phyloP scores from a whole-genome alignment of 805 yeast species.

The Komagataella pastoris region DNA sequence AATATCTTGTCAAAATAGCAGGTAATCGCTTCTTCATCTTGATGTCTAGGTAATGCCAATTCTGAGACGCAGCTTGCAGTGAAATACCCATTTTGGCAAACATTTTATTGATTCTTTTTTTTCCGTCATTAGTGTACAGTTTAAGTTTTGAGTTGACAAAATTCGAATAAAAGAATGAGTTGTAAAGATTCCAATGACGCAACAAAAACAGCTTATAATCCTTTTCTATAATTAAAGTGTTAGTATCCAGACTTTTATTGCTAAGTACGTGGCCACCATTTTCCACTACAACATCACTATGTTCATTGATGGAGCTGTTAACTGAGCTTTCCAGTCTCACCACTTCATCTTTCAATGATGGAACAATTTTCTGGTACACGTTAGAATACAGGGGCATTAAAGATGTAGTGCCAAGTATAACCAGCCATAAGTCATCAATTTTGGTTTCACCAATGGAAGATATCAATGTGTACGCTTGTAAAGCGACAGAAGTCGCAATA shows the following conservation, averaged over 20 bases:
- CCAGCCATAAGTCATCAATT: slow-evolving; percentile 62
- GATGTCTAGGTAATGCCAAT: slow-evolving; percentile 85
- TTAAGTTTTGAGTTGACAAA: slow-evolving; percentile 79
- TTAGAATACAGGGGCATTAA: slow-evolving; percentile 61
- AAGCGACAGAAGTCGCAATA: slow-evolving; percentile 57
- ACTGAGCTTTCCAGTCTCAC: slow-evolving; percentile 43
- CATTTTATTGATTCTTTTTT: slow-evolving; percentile 73
- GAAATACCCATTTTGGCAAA: slow-evolving; percentile 96
- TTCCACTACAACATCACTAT: neutral
- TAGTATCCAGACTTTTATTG: slow-evolving; percentile 17
- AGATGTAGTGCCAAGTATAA: slow-evolving; percentile 81
- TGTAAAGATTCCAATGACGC: slow-evolving; percentile 89
- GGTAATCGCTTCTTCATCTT: slow-evolving; percentile 63
- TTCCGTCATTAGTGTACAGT: slow-evolving; percentile 87
- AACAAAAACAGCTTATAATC: slow-evolving; percentile 80
- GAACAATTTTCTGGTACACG: slow-evolving; percentile 59
- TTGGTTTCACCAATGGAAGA: slow-evolving; percentile 77
- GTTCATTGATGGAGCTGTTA: slow-evolving; percentile 3
- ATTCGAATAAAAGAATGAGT: slow-evolving; percentile 81
- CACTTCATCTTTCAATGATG: slow-evolving; percentile 74
- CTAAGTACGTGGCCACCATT: slow-evolving; percentile 8
- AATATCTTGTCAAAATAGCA: slow-evolving; percentile 51
- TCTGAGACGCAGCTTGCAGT: slow-evolving; percentile 75
- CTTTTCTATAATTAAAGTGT: slow-evolving; percentile 47
- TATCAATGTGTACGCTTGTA: slow-evolving; percentile 68